These are phyloP conservation scores for Penicillium herquei DNA, from an alignment of 495 filamentous ascomycete genomes.

Conservation along the genomic window DNA sequence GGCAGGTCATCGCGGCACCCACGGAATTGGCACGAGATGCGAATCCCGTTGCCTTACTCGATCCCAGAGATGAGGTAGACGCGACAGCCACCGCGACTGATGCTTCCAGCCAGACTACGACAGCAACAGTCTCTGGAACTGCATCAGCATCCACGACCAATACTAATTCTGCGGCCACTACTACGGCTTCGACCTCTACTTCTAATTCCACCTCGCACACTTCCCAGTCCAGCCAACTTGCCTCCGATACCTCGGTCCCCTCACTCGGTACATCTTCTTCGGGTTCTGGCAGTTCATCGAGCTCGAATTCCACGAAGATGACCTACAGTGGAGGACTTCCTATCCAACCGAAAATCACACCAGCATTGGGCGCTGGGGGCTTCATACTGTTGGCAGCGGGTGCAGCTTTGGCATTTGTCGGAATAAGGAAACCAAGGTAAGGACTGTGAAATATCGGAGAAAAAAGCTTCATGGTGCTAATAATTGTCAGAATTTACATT, in stretches of 20 bases:
- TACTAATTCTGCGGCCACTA: constrained; percentile 12
- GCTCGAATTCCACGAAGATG: constrained; percentile 20
- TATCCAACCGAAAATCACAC: constrained; percentile 71
- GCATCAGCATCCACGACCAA: constrained; percentile 5
- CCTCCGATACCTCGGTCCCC: constrained; percentile 17
- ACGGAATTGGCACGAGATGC: constrained; percentile 5
- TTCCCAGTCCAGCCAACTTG: constrained; percentile 2
- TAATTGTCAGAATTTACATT: constrained; percentile 58
- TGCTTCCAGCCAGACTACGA: constrained; percentile 5
- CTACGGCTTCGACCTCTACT: constrained; percentile 8
- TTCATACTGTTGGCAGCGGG: constrained; percentile 72
- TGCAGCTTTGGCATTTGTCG: constrained; percentile 66
- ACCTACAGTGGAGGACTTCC: constrained; percentile 53
- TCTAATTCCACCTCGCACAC: not conserved
- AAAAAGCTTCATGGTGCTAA: constrained; percentile 3
- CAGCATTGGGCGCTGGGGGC: constrained; percentile 75
- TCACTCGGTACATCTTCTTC: constrained; percentile 17
- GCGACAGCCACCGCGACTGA: constrained; percentile 13
- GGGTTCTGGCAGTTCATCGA: constrained; percentile 1
- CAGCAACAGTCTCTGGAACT: constrained; percentile 19
- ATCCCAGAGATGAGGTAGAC: constrained; percentile 8
- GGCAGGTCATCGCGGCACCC: constrained; percentile 20
- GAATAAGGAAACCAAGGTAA: constrained; percentile 78
- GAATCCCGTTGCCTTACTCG: constrained; percentile 4
- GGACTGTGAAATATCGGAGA: not conserved